A percentile compares a stretch with the other conserved stretches of the same genome.
phyloP scores from a whole-genome alignment of 176 grass and related monocot genomes.

The Puccinellia tenuiflora region DNA sequence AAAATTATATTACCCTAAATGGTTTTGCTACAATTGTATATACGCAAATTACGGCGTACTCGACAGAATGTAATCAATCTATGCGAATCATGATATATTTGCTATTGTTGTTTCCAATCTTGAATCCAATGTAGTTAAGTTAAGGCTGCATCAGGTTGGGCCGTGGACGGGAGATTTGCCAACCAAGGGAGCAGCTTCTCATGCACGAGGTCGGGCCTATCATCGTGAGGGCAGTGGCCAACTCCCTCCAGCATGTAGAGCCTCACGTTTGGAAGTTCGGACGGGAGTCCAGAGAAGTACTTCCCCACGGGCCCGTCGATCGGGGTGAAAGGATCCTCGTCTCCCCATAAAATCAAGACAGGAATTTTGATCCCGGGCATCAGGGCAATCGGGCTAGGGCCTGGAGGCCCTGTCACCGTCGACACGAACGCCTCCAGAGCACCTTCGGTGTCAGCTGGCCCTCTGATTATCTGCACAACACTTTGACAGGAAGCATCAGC shows the following conservation, averaged over 20 bases:
- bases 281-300: slow-evolving; percentile 64
- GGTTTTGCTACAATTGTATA: too few relatives aligned
- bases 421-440: slow-evolving; percentile 92
- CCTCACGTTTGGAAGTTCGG: slow-evolving; percentile 51
- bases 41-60: too few relatives aligned
- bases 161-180: slow-evolving; percentile 25
- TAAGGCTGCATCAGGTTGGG: slow-evolving; percentile 6
- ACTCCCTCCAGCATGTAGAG: slow-evolving; percentile 65
- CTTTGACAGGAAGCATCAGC: slow-evolving; percentile 1
- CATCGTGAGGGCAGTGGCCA: slow-evolving; percentile 91
- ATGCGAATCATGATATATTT: too few relatives aligned
- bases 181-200: slow-evolving; percentile 78
- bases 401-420: slow-evolving; percentile 74
- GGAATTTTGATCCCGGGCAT: slow-evolving; percentile 67
- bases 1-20: too few relatives aligned
- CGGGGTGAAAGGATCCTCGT: slow-evolving; percentile 83
- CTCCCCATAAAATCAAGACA: slow-evolving; percentile 75
- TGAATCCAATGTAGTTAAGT: not conserved
- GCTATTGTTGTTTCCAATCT: too few relatives aligned
- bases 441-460: slow-evolving; percentile 57
- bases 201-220: slow-evolving; percentile 78
- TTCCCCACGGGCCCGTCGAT: slow-evolving; percentile 86
- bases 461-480: slow-evolving; percentile 56
- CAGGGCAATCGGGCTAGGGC: slow-evolving; percentile 60
- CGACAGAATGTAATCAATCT: too few relatives aligned